Evolutionary conservation across 805 yeast genomes (phyloP).

Genomic region (Wickerhamiella siamensis): DNA sequence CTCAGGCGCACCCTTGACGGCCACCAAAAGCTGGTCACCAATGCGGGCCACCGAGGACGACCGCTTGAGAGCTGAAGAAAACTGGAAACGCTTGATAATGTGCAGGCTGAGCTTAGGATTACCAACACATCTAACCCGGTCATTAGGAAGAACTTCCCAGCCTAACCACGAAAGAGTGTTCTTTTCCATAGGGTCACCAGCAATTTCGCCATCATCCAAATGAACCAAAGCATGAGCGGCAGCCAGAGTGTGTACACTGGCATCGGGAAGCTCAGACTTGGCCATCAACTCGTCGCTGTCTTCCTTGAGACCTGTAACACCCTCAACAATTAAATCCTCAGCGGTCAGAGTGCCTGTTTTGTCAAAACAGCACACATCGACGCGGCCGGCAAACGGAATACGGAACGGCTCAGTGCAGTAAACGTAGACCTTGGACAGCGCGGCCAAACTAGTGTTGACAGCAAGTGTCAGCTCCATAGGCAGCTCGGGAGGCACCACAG

Average conservation of each 20-base stretch:
- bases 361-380: conserved; percentile 96
- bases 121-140: conserved; percentile 40
- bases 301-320: conserved; percentile 66
- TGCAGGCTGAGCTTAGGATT: conserved; percentile 36
- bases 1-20: conserved; percentile 98
- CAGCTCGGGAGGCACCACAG: conserved; percentile 97
- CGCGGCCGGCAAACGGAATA: conserved; percentile 93
- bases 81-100: conserved; percentile 88
- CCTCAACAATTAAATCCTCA: conserved; percentile 91
- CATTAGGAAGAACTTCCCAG: conserved; percentile 73
- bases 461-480: conserved; percentile 99
- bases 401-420: conserved; percentile 98
- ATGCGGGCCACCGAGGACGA: conserved; percentile 70
- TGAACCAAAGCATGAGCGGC: conserved; percentile 93
- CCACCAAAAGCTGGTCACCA: conserved; percentile 45
- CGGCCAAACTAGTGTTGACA: conserved; percentile 79
- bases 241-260: conserved; percentile 64
- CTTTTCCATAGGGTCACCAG: conserved; percentile 98
- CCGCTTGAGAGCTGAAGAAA: conserved; percentile 88
- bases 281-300: conserved; percentile 42
- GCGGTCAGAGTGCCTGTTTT: conserved; percentile 97
- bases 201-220: conserved; percentile 91
- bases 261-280: conserved; percentile 49
- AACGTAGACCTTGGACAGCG: conserved; percentile 73
- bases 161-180: conserved; percentile 79